Evolutionary conservation across 2,329 filamentous ascomycete genomes (phyloP), one percentile per base, ranked within the genome.

Genomic region (Aspergillus oerlinghausenensis): DNA sequence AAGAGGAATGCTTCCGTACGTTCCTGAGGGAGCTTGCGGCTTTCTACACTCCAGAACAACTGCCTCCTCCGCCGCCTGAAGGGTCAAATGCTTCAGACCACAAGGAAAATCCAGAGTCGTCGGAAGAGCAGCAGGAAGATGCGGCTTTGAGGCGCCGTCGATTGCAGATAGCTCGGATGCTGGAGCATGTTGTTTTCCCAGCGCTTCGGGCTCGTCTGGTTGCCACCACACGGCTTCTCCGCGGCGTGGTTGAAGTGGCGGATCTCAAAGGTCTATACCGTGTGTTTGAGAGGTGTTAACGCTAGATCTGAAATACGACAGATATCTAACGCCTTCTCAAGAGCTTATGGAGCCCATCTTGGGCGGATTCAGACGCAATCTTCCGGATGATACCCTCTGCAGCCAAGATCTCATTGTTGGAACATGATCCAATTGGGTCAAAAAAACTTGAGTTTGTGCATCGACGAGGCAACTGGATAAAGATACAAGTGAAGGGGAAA

Each of bases 261-360:
- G 91, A 95, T 75, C 74, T 97, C 57, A 97, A 96, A 73, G 92
- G 92, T 0, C 71, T 99, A 56, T 99, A 99, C 73, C 81, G 90
- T 49, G 92, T 97, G 2, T 99, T 99, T 79, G 94, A 99, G 76
- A 80, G 94, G 54, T 97, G 94, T 73, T 97, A 73, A 83, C 53
- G 17, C 29, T 17, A 7, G 5, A 14, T 2, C 32, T 38, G 32
- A n/a, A 14, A 7, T 38, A 38, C 6, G 1, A 17, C 14, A 14
- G 5, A 28, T 17, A 23, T 47, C 28, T 25, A 38, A 7, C 32
- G 3, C 14, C 11, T 38, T 17, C 32, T 38, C 32, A 38, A 38
- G 32, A 35, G 32, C 10, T 43, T 43, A n/a, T 43, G n/a, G n/a
- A 43, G 32, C 17, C 5, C 14, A 38, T 38, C 32, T 38, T 17